These are phyloP conservation scores for Phaeosphaeriaceae sp. DNA, from an alignment of 2,329 filamentous ascomycete species.

Conservation along the genomic window DNA sequence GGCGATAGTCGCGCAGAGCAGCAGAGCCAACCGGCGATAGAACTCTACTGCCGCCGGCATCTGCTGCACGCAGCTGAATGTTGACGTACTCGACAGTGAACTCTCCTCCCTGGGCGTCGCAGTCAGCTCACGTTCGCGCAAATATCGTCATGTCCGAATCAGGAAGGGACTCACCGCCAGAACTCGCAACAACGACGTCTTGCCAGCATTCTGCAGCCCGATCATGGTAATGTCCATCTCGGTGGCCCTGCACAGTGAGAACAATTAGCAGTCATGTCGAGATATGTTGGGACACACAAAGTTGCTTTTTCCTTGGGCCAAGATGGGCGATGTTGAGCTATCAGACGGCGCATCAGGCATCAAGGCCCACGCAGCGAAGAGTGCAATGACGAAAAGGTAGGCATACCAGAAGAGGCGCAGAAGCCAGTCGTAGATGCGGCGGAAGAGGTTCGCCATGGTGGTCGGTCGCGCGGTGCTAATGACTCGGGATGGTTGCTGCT, in stretches of 20 bases:
- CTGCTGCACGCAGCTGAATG: constrained; percentile 29
- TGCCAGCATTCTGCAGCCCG: constrained; percentile 95
- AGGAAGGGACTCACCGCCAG: constrained; percentile 77
- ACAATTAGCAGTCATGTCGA: constrained; percentile 27
- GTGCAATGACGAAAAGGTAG: constrained; percentile 18
- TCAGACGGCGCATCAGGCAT: constrained; percentile 40
- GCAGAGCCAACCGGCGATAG: constrained; percentile 31
- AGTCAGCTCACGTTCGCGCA: constrained; percentile 34
- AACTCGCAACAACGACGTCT: constrained; percentile 92
- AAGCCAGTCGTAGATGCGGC: constrained; percentile 97
- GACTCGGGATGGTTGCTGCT: constrained; percentile 35
- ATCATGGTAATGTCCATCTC: constrained; percentile 99
- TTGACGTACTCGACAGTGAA: constrained; percentile 95
- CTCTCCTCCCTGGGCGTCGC: constrained; percentile 79
- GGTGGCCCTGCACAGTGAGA: constrained; percentile 73
- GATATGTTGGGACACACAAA: constrained; percentile 11
- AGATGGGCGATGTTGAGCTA: constrained; percentile 26
- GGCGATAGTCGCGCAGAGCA: constrained; percentile 39
- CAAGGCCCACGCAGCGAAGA: constrained; percentile 16
- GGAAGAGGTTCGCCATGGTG: constrained; percentile 87
- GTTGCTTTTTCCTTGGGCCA: constrained; percentile 27
- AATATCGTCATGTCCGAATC: constrained; percentile 40
- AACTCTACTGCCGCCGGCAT: constrained; percentile 33
- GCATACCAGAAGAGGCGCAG: constrained; percentile 94
- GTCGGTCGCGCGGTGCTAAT: constrained; percentile 37